Conservation (phyloP, 1,284 basidiomycete species). For the Marasmius tenuissimus region DNA sequence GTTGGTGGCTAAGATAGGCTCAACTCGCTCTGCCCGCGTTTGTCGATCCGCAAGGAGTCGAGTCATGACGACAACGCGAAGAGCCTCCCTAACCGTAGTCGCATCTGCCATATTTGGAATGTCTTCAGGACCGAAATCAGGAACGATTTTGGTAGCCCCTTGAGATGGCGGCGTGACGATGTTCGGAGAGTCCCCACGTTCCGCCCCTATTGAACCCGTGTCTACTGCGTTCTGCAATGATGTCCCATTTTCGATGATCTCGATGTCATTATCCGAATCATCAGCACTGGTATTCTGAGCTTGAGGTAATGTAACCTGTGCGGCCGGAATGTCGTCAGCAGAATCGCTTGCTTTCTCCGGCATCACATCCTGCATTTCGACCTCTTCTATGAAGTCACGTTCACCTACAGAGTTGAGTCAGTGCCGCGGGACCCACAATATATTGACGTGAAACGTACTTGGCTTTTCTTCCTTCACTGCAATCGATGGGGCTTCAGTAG, state of each 20-base stretch:
- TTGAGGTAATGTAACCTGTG: neutral
- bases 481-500: neutral
- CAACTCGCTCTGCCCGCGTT: conserved; percentile 58
- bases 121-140: conserved; percentile 25
- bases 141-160: neutral
- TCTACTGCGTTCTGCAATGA: neutral
- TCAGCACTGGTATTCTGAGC: neutral
- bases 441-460: neutral
- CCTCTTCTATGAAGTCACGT: neutral
- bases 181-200: neutral
- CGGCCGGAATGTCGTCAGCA: neutral
- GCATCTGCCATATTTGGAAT: conserved; percentile 39
- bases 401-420: neutral
- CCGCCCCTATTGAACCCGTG: neutral
- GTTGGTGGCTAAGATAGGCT: conserved; percentile 64
- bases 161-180: neutral
- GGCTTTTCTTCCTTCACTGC: neutral
- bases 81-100: conserved; percentile 52
- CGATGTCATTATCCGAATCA: neutral
- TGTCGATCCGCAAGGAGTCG: conserved; percentile 59
- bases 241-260: neutral
- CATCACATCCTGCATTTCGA: neutral
- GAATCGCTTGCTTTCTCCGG: neutral
- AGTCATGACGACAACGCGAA: conserved; percentile 60
- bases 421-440: neutral